These are phyloP conservation scores for Fusarium falciforme DNA, from an alignment of 2,329 filamentous ascomycete species.

Conservation along the genomic window DNA sequence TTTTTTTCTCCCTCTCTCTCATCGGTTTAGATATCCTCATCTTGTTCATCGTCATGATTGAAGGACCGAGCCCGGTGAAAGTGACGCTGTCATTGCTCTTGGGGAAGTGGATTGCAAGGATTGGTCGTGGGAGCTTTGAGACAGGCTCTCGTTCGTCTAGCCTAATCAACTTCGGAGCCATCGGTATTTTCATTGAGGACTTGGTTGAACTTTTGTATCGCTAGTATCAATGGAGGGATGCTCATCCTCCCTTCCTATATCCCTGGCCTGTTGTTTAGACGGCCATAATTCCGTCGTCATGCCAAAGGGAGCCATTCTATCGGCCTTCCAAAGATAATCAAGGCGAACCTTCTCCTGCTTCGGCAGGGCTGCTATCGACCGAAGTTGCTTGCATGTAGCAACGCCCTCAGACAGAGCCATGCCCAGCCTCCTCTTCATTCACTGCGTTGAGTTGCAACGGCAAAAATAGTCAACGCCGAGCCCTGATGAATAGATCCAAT, in stretches of 20 bases:
- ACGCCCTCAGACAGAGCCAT: background rate
- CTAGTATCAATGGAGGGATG: background rate
- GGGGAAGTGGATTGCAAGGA: background rate
- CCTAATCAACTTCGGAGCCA: background rate
- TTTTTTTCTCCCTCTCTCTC: background rate
- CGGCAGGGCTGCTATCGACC: background rate
- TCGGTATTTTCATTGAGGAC: background rate
- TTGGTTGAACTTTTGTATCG: background rate
- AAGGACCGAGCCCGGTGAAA: background rate
- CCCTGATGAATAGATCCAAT: background rate
- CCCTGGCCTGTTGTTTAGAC: background rate
- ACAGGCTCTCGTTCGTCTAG: background rate
- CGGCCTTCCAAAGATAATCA: background rate
- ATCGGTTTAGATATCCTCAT: background rate
- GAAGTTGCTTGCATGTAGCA: background rate
- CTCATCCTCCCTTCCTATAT: background rate
- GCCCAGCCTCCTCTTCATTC: background rate
- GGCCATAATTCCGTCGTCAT: background rate
- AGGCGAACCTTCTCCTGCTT: background rate
- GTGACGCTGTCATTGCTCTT: background rate
- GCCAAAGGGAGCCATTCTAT: background rate
- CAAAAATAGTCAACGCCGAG: background rate
- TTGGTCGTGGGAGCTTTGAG: background rate
- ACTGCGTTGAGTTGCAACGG: background rate
- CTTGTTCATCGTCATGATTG: background rate